Evolutionary conservation across 192 early-diverging fungal genomes (phyloP).

Genomic region (Coemansia sp.): DNA sequence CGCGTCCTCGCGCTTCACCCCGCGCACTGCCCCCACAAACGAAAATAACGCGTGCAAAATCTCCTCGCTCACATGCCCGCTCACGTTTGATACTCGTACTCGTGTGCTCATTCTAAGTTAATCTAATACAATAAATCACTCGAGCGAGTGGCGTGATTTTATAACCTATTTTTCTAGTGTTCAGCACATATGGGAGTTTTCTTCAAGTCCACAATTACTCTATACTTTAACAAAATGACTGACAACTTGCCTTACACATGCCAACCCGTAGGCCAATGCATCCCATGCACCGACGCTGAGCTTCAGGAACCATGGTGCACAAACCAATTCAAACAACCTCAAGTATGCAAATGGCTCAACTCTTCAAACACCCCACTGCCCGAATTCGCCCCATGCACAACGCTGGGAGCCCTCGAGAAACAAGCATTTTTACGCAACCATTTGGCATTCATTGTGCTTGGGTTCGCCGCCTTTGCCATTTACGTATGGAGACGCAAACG

Average conservation of each 20-base stretch:
- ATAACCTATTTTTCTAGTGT: not conserved
- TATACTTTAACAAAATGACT: no score
- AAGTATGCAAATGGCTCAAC: constrained; percentile 31
- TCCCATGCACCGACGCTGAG: constrained; percentile 7
- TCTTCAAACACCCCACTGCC: constrained; percentile 32
- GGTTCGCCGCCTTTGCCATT: constrained; percentile 27
- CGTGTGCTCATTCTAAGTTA: not conserved
- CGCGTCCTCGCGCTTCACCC: not conserved
- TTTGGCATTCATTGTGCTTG: constrained; percentile 26
- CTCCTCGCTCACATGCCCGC: constrained; percentile 56
- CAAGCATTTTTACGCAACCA: constrained; percentile 35
- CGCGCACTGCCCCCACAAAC: constrained; percentile 46
- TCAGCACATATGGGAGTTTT: no score
- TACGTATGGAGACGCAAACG: constrained; percentile 38
- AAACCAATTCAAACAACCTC: constrained; percentile 41
- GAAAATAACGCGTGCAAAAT: constrained; percentile 61
- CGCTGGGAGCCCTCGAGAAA: constrained; percentile 8
- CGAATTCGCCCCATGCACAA: constrained; percentile 18
- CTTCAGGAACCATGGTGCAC: constrained; percentile 10
- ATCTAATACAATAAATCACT: not conserved
- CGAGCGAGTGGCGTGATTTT: no score
- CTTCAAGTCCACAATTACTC: no score
- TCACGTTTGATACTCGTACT: constrained; percentile 63
- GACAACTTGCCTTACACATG: constrained; percentile 21
- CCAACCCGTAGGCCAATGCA: constrained; percentile 7